Conservation (phyloP, 345 rosid species). For the Salix arbutifolia region DNA sequence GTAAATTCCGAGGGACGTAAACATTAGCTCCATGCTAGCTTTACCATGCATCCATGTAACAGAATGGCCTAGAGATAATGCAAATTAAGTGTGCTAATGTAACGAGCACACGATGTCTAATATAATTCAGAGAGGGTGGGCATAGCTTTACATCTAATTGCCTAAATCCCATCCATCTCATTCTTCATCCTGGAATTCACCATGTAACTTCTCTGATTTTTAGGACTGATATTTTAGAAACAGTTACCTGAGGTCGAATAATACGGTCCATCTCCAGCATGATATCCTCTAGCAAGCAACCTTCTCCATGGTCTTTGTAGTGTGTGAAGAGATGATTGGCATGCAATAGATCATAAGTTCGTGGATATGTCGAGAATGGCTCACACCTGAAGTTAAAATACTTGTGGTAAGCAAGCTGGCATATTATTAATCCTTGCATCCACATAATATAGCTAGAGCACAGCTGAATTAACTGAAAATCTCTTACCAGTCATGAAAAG, state of each 20-base stretch:
- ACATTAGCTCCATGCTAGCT: background rate
- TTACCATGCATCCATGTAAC: background rate
- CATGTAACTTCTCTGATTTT: background rate
- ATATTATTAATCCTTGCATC: background rate
- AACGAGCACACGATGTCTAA: background rate
- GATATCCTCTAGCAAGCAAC: constrained; percentile 73
- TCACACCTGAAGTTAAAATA: constrained; percentile 61
- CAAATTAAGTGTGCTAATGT: background rate
- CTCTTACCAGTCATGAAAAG: constrained; percentile 88
- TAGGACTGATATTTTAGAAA: background rate
- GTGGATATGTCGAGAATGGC: constrained; percentile 93
- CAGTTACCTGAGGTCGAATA: constrained; percentile 69
- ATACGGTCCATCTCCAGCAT: constrained; percentile 94
- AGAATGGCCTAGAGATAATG: background rate
- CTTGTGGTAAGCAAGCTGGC: background rate
- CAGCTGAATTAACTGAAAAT: background rate
- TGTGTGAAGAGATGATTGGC: constrained; percentile 62
- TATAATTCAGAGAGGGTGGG: background rate
- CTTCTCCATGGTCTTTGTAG: constrained; percentile 45
- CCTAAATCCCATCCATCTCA: background rate
- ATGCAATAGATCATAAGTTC: constrained; percentile 80
- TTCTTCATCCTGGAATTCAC: background rate
- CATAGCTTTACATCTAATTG: background rate
- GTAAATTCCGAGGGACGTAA: background rate
- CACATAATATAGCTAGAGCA: background rate